Conservation (phyloP, 2,329 filamentous ascomycete species). For the Aspergillus costaricaensis region DNA sequence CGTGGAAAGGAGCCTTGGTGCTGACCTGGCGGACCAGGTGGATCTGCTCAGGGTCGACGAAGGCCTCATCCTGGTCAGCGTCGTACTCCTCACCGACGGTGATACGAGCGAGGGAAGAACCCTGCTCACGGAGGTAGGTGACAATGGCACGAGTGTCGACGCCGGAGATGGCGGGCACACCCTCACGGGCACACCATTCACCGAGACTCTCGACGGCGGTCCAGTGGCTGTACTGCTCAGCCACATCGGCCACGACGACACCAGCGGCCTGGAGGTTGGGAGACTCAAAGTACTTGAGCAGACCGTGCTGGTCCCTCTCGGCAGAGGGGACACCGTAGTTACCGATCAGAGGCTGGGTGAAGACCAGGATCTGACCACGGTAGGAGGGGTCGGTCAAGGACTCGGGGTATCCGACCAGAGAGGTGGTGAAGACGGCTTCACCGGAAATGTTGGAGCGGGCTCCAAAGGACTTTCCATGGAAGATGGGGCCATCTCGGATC, state of each 20-base stretch:
- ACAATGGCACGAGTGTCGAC: constrained; percentile 97
- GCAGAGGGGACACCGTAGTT: constrained; percentile 96
- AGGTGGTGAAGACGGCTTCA: constrained; percentile 98
- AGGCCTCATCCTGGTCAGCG: constrained; percentile 95
- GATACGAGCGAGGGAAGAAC: constrained; percentile 92
- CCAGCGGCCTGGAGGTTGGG: constrained; percentile 96
- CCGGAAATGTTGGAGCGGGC: constrained; percentile 96
- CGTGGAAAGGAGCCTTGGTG: constrained; percentile 97
- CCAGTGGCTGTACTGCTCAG: constrained; percentile 95
- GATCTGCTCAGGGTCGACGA: constrained; percentile 91
- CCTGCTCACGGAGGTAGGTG: constrained; percentile 91
- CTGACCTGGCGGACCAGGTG: constrained; percentile 95
- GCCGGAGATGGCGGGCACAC: constrained; percentile 91
- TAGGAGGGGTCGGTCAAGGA: constrained; percentile 72
- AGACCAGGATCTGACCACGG: constrained; percentile 87
- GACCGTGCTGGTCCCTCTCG: constrained; percentile 80
- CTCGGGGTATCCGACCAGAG: constrained; percentile 95
- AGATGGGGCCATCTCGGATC: constrained; percentile 93
- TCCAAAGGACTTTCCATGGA: constrained; percentile 94
- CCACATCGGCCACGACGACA: constrained; percentile 93
- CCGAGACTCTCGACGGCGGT: constrained; percentile 92
- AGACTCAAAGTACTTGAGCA: constrained; percentile 97
- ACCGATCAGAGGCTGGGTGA: constrained; percentile 95
- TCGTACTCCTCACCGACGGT: constrained; percentile 97
- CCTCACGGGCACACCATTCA: constrained; percentile 94